phyloP scores from a whole-genome alignment of 2,329 filamentous ascomycete genomes.

The Xylaria sp. region DNA sequence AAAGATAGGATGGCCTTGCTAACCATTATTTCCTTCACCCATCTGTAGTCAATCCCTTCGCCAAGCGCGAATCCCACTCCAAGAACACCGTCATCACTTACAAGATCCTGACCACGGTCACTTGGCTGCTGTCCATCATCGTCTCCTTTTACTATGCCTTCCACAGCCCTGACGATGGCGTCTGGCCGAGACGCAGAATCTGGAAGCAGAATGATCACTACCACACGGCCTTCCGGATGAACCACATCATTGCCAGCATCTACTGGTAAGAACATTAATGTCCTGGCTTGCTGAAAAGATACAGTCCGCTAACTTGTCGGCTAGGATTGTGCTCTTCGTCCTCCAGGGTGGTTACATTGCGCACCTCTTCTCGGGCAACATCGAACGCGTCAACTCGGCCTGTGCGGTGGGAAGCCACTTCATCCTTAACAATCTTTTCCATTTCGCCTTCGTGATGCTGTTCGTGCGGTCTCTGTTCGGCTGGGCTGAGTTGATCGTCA shows the following conservation, averaged over 20 bases:
- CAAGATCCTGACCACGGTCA: slow-evolving; percentile 78
- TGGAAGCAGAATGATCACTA: slow-evolving; percentile 77
- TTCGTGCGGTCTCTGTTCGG: slow-evolving; percentile 82
- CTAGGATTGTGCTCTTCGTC: slow-evolving; percentile 77
- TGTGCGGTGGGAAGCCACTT: slow-evolving; percentile 86
- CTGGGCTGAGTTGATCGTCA: slow-evolving; percentile 78
- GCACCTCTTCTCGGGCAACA: slow-evolving; percentile 77
- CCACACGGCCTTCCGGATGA: slow-evolving; percentile 80
- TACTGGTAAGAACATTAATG: slow-evolving; percentile 72
- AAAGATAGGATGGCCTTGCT: slow-evolving; percentile 13
- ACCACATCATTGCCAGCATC: slow-evolving; percentile 70
- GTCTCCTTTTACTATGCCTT: slow-evolving; percentile 80
- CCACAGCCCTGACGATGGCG: slow-evolving; percentile 71
- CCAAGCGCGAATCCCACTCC: slow-evolving; percentile 73
- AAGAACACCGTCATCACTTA: slow-evolving; percentile 73
- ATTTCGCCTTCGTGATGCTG: slow-evolving; percentile 84
- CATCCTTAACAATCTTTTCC: slow-evolving; percentile 84
- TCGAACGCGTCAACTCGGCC: slow-evolving; percentile 72
- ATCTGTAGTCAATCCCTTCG: slow-evolving; percentile 77
- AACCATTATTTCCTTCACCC: slow-evolving; percentile 10
- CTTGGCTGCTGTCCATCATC: slow-evolving; percentile 79
- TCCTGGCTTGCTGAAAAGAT: neutral
- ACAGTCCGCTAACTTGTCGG: slow-evolving; percentile 4
- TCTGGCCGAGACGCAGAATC: slow-evolving; percentile 70
- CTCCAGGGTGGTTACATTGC: slow-evolving; percentile 80